phyloP scores from a whole-genome alignment of 2,329 filamentous ascomycete genomes.

The Trichoderma sp. region DNA sequence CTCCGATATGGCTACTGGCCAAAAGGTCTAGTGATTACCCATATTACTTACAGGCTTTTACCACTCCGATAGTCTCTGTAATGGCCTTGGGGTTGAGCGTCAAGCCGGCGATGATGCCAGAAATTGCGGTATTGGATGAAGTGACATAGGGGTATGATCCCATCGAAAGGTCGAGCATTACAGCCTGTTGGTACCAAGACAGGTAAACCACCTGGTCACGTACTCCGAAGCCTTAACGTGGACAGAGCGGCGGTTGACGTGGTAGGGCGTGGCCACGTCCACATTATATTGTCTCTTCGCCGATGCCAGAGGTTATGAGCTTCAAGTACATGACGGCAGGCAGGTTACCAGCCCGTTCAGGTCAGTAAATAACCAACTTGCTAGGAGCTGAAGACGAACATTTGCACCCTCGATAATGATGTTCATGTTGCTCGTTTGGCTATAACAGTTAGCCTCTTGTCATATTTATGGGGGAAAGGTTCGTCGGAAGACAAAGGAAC shows the following conservation, averaged over 20 bases:
- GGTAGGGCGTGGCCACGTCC: too few species aligned
- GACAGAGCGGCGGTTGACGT: too few species aligned
- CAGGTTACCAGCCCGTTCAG: background rate
- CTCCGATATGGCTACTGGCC: background rate
- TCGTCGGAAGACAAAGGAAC: background rate
- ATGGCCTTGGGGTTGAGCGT: background rate
- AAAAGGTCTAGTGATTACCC: background rate
- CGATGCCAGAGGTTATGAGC: background rate
- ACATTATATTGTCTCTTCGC: too few species aligned
- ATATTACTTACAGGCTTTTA: background rate
- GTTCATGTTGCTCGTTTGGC: background rate
- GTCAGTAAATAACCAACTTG: background rate
- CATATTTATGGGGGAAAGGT: background rate
- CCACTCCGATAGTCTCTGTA: background rate
- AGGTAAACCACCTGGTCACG: background rate
- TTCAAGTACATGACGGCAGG: background rate
- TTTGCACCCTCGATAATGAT: background rate
- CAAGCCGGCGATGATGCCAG: background rate
- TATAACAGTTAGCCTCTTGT: background rate
- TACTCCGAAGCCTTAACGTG: background rate
- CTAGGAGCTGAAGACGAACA: background rate
- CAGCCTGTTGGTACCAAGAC: background rate
- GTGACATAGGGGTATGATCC: constrained; percentile 31
- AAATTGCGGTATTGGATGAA: background rate
- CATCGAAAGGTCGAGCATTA: constrained; percentile 46